phyloP scores from a whole-genome alignment of 495 filamentous ascomycete genomes.

The Terfezia boudieri region DNA sequence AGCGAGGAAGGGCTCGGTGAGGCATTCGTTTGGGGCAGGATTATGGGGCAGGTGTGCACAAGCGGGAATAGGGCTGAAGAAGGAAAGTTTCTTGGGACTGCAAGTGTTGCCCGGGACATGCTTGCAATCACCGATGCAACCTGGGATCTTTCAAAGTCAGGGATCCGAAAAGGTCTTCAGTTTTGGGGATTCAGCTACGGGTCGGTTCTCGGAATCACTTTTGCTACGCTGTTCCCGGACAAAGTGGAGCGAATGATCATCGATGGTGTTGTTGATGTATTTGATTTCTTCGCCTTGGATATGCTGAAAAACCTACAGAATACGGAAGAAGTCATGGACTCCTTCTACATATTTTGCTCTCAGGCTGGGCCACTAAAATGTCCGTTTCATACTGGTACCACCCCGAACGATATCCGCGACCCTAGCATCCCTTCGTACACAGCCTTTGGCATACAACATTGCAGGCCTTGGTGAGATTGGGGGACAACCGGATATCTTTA shows the following conservation, averaged over 20 bases:
- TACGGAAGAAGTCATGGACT: constrained; percentile 28
- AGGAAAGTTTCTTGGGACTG: constrained; percentile 6
- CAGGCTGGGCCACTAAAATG: constrained; percentile 28
- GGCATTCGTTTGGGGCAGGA: constrained; percentile 4
- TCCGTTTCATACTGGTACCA: constrained; percentile 23
- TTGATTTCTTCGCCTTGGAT: constrained; percentile 25
- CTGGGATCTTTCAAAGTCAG: constrained; percentile 12
- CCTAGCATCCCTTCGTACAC: constrained; percentile 23
- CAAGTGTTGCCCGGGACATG: constrained; percentile 17
- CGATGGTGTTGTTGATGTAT: constrained; percentile 27
- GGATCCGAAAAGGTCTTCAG: constrained; percentile 23
- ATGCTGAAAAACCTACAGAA: constrained; percentile 30
- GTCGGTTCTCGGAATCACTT: constrained; percentile 30
- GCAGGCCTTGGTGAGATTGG: not conserved
- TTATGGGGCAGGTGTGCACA: constrained; percentile 1
- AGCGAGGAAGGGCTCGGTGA: constrained; percentile 4
- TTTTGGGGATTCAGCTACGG: constrained; percentile 36
- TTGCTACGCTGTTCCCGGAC: constrained; percentile 29
- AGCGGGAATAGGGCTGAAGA: constrained; percentile 1
- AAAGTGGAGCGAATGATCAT: constrained; percentile 27
- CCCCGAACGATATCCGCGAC: constrained; percentile 23
- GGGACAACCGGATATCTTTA: constrained; percentile 18
- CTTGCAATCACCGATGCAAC: constrained; percentile 5
- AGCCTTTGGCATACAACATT: constrained; percentile 27
- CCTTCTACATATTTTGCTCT: constrained; percentile 33